These are phyloP conservation scores for Stemphylium beticola DNA, from an alignment of 2,329 filamentous ascomycete genomes.

Conservation along the genomic window DNA sequence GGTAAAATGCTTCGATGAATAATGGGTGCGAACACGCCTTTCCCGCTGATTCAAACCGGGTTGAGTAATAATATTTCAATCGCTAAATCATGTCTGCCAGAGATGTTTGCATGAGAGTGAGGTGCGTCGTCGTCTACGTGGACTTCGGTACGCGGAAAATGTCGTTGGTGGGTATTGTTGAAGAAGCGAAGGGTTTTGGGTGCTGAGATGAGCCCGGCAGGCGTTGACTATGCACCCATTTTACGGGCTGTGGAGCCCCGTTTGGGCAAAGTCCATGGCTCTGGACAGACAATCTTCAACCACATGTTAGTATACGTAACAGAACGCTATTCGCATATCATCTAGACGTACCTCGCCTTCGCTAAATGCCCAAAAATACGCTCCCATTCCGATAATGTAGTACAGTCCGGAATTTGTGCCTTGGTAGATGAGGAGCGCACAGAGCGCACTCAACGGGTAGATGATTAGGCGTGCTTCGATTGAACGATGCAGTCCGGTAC, in stretches of 20 bases:
- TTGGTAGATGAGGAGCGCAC: constrained; percentile 84
- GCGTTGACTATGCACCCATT: constrained; percentile 19
- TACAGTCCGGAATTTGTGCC: constrained; percentile 91
- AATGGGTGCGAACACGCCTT: too few relatives aligned
- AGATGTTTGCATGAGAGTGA: background rate
- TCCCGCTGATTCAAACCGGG: too few relatives aligned
- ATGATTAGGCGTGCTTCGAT: constrained; percentile 85
- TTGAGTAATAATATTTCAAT: background rate
- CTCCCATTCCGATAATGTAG: constrained; percentile 81
- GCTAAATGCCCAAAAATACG: constrained; percentile 97
- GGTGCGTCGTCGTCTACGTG: constrained; percentile 9
- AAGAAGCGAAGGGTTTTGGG: constrained; percentile 9
- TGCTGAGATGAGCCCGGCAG: background rate
- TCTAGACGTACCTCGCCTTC: constrained; percentile 83
- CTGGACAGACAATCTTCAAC: constrained; percentile 54
- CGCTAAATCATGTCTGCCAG: constrained; percentile 14
- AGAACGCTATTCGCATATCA: background rate
- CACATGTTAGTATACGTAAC: constrained; percentile 17
- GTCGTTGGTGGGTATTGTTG: background rate
- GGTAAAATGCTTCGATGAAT: too few relatives aligned
- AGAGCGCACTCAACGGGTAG: constrained; percentile 77
- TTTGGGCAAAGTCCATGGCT: constrained; percentile 59
- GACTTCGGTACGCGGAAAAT: constrained; percentile 2
- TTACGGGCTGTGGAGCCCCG: constrained; percentile 41
- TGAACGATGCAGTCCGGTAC: constrained; percentile 79